Base-by-base conservation (phyloP, 1,284 basidiomycete species). In the Ganoderma resinaceum region DNA sequence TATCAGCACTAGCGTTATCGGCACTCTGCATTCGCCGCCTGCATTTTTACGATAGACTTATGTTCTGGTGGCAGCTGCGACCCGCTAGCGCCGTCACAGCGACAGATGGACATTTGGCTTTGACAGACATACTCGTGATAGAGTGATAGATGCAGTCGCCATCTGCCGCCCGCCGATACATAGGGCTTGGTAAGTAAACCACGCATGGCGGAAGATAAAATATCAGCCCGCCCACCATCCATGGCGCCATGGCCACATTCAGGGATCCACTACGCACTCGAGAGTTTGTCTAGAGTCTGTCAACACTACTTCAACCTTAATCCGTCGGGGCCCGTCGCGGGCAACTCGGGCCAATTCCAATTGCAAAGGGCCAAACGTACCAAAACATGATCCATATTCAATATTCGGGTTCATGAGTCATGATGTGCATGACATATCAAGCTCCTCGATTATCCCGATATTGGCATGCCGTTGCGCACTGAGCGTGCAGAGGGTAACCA, bases 1-100 rank as follows among this genome's bases (percentile, higher is more conserved):
- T 55, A 55, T 55, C 52, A 55, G 52, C 52, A 55, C 52, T 55
- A 33, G 52, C 29, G 52, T 55, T 33, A 55, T 55, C 46, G 52
- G 52, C 52, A 33, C 16, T 49, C 14, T 18, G 29, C 6, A 8
- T 55, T 49, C 46, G 52, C 52, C 29, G 52, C 29, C 52, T 55
- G 16, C 26, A 33, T 55, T 55, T 53, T 55, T 55, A 55, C 52
- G 14, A 31, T 29, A 33, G 33, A 49, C 46, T 49, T 49, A 26
- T 49, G 46, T 55, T 31, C 52, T 55, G 5, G 31, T 55, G 5
- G 31, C 14, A 33, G 52, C 52, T 29, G 31, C 52, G 52, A 55
- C 52, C 52, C 16, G 14, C 2, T n/a, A n/a, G n/a, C n/a, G 12
- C 14, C 40, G 40, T 11, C 52, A 20, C 29, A 20, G 52, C 52